Base-by-base conservation (phyloP, 768 basidiomycete species). In the Tylopilus balloui region DNA sequence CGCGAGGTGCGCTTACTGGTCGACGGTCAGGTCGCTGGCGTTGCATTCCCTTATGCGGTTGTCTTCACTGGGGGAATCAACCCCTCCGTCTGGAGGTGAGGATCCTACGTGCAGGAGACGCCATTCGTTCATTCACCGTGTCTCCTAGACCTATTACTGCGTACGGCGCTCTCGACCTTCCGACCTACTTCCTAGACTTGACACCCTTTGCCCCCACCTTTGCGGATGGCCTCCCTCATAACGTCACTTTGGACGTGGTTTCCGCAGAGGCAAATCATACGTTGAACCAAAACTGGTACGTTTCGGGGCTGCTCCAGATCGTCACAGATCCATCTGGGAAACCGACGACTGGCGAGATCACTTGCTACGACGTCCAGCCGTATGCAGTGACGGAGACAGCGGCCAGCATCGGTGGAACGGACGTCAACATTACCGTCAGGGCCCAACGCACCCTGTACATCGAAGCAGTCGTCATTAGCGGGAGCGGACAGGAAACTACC, bases 11-110 rank as follows among this genome's bases (percentile, higher is more conserved):
- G 80, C 54, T 57, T 83, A 31, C 68, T 82, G 17, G 71, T 83
- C 5, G 81, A 85, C 43, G 76, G 75, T 11, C 68, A 67, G 47
- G 61, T 83, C 2, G 82, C 81, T 11, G 83, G 77, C 4, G 68
- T 73, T 6, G 79, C 72, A 1, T 80, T 82, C 69, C 83, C 83
- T 24, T 83, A 78, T 28, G 71, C 71, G 0, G 72, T 76, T 15
- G 79, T 88, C 36, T 90, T 88, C 59, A 89, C 86, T 0, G 88
- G 88, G 13, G 86, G 86, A 1, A 78, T 88, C 51, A 73, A 79
- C 12, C 88, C 86, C 1, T 58, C 78, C 2, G 74, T 80, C 25
- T 89, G 88, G 87, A 76, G 81, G 83, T 83, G 45, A 20, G 38
- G 68, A 34, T 3, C 20, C 23, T 17, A n/a, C 34, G 4, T 3